A percentile compares a stretch with the other conserved stretches of the same genome.
These are phyloP conservation scores for Suhomyces sp. DNA, from an alignment of 805 yeast genomes.

Conservation along the genomic window DNA sequence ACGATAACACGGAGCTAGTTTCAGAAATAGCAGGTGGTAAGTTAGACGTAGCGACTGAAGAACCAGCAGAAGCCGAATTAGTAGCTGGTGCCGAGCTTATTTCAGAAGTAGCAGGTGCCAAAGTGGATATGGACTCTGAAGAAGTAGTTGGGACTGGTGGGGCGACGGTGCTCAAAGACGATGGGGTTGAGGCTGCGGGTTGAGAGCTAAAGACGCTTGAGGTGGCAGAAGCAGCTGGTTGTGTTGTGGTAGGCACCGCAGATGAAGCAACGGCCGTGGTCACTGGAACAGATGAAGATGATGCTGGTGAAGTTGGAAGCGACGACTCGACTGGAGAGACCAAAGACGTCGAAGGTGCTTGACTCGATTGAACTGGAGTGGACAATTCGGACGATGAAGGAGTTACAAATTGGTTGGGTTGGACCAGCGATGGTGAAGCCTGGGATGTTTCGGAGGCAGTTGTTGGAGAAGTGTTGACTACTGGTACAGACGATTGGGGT, in stretches of 20 bases:
- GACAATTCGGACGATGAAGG: neutral
- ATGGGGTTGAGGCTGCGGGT: neutral
- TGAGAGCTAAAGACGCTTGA: neutral
- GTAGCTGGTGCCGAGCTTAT: neutral
- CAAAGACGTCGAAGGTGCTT: neutral
- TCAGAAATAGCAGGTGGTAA: neutral
- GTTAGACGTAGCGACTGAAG: neutral
- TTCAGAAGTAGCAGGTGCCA: neutral
- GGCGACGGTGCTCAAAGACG: neutral
- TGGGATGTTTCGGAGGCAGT: neutral
- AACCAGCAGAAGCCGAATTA: neutral
- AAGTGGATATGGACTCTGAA: neutral
- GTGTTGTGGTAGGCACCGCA: neutral
- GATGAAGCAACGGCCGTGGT: neutral
- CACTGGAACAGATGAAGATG: conserved; percentile 1
- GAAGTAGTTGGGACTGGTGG: conserved; percentile 1
- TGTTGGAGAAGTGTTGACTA: neutral
- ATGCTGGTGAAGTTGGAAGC: neutral
- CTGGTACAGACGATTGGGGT: neutral
- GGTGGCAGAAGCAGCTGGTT: neutral
- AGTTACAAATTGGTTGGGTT: neutral
- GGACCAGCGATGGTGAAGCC: neutral
- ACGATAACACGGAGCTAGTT: neutral
- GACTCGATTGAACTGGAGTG: neutral
- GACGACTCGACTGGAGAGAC: neutral